phyloP scores from a whole-genome alignment of 2,329 filamentous ascomycete genomes.

The Penicillium sclerotigenum region DNA sequence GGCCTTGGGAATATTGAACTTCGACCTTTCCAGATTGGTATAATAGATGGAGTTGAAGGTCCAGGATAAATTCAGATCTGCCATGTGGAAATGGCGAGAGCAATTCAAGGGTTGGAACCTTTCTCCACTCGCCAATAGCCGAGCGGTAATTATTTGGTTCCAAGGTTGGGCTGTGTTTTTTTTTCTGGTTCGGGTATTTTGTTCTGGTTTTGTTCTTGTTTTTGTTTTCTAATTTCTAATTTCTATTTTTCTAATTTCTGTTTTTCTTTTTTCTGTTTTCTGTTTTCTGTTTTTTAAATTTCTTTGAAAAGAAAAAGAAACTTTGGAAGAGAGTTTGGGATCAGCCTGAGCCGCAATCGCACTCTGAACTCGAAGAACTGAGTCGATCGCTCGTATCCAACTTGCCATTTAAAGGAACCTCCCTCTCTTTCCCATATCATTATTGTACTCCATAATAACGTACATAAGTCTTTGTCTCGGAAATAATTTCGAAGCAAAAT shows the following conservation, averaged over 20 bases:
- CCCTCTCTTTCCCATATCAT: background rate
- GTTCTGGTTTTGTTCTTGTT: background rate
- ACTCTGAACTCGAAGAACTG: too few species aligned
- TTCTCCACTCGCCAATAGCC: constrained; percentile 1
- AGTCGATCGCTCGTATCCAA: constrained; percentile 23
- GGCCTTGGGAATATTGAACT: background rate
- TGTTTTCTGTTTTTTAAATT: too few species aligned
- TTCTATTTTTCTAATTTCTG: too few species aligned
- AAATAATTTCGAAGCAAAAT: background rate
- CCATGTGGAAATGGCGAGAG: background rate
- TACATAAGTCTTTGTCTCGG: background rate
- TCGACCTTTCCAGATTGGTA: background rate
- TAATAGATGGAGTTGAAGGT: background rate
- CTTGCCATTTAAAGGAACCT: background rate
- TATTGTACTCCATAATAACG: background rate
- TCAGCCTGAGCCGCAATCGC: constrained; percentile 25
- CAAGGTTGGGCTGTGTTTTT: background rate
- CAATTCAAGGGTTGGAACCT: background rate
- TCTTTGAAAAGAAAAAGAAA: background rate
- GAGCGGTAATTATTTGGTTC: background rate
- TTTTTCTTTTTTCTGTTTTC: background rate
- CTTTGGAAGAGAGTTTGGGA: constrained; percentile 10
- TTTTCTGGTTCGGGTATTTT: background rate
- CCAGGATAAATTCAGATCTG: background rate
- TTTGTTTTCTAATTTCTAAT: background rate